A percentile compares a stretch with the other conserved stretches of the same genome.
Evolutionary conservation across 2,329 filamentous ascomycete genomes (phyloP).

Genomic region (Talaromyces sp.): DNA sequence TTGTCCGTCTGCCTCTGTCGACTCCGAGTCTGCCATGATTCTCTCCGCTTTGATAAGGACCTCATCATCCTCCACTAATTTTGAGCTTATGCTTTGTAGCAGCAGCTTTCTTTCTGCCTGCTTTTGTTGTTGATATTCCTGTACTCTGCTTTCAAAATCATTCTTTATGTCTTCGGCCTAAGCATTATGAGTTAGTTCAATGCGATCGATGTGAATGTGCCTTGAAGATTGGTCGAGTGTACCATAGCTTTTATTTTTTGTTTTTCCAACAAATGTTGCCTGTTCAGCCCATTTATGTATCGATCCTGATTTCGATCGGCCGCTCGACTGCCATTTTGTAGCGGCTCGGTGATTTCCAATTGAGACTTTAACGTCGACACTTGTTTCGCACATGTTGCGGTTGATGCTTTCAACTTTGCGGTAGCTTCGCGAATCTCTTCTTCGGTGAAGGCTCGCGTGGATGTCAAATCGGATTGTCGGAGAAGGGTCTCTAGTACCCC

Average conservation of each 20-base stretch:
- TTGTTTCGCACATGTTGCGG: constrained; percentile 34
- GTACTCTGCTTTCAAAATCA: constrained; percentile 32
- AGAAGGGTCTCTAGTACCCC: constrained; percentile 30
- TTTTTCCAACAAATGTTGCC: constrained; percentile 35
- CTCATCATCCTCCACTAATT: constrained; percentile 39
- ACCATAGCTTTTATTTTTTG: constrained; percentile 36
- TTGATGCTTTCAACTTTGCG: constrained; percentile 36
- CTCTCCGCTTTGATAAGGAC: constrained; percentile 31
- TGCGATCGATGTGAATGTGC: not conserved
- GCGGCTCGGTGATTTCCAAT: constrained; percentile 30
- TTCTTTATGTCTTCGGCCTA: constrained; percentile 37
- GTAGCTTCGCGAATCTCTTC: constrained; percentile 38
- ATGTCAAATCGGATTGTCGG: constrained; percentile 26
- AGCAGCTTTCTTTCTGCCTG: constrained; percentile 33
- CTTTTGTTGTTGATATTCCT: constrained; percentile 30
- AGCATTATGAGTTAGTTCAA: constrained; percentile 18
- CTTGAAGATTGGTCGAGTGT: constrained; percentile 14
- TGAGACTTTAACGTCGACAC: constrained; percentile 32
- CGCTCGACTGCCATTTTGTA: constrained; percentile 25
- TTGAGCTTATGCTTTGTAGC: constrained; percentile 31
- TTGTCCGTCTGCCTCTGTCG: constrained; percentile 29
- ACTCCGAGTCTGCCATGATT: constrained; percentile 28
- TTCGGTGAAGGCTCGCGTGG: constrained; percentile 39
- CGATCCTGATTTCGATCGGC: constrained; percentile 25
- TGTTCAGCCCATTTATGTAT: constrained; percentile 31